Evolutionary conservation across 2,329 filamentous ascomycete species (phyloP).

Genomic region (Pseudocercospora fijiensis): DNA sequence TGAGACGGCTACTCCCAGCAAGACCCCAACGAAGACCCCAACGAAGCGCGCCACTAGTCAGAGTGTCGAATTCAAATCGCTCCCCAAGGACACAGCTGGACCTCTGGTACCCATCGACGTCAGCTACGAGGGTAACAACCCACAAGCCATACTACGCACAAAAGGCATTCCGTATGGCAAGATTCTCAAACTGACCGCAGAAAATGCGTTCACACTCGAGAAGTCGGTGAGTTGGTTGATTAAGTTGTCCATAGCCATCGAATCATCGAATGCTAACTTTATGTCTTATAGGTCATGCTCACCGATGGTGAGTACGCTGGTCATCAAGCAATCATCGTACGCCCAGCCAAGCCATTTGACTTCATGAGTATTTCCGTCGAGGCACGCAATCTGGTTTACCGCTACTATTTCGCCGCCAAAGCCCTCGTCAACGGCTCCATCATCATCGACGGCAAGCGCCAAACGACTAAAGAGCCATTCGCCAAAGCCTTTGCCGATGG

Average conservation of each 20-base stretch:
- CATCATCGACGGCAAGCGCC: constrained; percentile 35
- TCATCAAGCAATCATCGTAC: constrained; percentile 39
- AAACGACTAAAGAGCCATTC: constrained; percentile 26
- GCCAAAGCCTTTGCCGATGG: constrained; percentile 37
- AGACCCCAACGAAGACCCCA: constrained; percentile 16
- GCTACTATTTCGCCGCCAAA: constrained; percentile 34
- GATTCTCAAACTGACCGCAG: constrained; percentile 35
- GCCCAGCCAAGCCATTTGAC: constrained; percentile 37
- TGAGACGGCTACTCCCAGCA: constrained; percentile 5
- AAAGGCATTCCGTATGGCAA: constrained; percentile 32
- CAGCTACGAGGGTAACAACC: constrained; percentile 23
- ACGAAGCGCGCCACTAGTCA: constrained; percentile 17
- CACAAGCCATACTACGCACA: constrained; percentile 22
- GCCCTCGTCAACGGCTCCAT: constrained; percentile 32
- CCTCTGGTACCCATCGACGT: constrained; percentile 30
- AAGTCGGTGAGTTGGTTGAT: constrained; percentile 32
- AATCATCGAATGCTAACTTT: constrained; percentile 8
- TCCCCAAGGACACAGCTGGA: constrained; percentile 21
- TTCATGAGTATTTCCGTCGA: constrained; percentile 36
- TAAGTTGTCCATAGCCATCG: no score
- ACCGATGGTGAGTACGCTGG: constrained; percentile 37
- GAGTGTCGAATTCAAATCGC: constrained; percentile 16
- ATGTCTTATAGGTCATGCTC: constrained; percentile 29
- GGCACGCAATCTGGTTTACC: constrained; percentile 35
- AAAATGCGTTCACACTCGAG: constrained; percentile 36